Evolutionary conservation across 2,329 filamentous ascomycete species (phyloP).

Genomic region (Beauveria rudraprayagi): DNA sequence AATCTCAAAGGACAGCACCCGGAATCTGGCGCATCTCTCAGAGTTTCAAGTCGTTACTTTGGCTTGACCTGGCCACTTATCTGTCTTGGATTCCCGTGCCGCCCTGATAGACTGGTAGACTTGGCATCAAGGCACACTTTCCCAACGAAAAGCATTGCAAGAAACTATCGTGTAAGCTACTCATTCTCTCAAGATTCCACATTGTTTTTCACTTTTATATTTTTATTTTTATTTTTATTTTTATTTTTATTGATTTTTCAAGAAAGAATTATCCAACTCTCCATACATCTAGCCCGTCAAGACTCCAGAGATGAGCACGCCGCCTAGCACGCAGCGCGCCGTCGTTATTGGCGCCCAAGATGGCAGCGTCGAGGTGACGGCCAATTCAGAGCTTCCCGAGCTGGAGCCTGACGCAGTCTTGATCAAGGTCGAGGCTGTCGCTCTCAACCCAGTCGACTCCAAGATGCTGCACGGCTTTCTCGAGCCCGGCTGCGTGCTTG

Average conservation of each 20-base stretch:
- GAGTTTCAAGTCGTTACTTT: not conserved
- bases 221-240: too few species aligned
- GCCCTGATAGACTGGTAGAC: not conserved
- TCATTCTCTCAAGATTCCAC: too few species aligned
- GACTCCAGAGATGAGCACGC: not conserved
- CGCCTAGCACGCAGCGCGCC: not conserved
- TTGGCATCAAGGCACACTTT: not conserved
- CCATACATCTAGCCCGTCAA: not conserved
- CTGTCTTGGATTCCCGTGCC: not conserved
- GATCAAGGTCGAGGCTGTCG: not conserved
- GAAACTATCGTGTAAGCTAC: not conserved
- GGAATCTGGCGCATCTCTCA: not conserved
- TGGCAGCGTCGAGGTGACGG: not conserved
- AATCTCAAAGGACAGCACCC: not conserved
- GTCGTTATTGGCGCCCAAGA: not conserved
- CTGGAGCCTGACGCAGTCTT: not conserved
- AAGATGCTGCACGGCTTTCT: conserved; percentile 16
- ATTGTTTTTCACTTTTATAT: too few species aligned
- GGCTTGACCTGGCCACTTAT: not conserved
- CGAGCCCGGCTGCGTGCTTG: conserved; percentile 21
- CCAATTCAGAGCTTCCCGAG: not conserved
- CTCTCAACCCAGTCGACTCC: conserved; percentile 8
- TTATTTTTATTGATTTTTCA: too few species aligned
- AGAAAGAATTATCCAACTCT: not conserved
- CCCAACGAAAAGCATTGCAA: not conserved